phyloP scores from a whole-genome alignment of 129 eudicot genomes.

The Chrysanthemum lavandulifolium region DNA sequence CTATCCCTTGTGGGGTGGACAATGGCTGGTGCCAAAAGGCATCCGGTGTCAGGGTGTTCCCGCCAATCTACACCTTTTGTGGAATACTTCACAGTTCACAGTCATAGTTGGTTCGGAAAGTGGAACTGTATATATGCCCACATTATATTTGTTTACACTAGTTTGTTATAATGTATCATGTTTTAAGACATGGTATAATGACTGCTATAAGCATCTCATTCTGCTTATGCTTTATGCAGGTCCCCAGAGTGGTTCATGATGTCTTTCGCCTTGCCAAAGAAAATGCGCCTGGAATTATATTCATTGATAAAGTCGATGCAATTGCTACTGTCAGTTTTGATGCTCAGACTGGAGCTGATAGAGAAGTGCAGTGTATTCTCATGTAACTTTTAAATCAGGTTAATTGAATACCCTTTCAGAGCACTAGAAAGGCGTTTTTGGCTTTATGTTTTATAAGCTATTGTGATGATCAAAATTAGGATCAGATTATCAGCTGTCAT shows the following conservation, averaged over 20 bases:
- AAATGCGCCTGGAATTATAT: constrained; percentile 87
- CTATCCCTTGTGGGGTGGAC: no score
- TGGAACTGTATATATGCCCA: neutral
- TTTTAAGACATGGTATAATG: neutral
- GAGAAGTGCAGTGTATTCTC: constrained; percentile 88
- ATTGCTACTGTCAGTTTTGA: constrained; percentile 88
- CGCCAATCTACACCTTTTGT: no score
- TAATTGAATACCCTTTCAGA: neutral
- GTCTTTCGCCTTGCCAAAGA: constrained; percentile 88
- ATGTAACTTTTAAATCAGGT: constrained; percentile 93
- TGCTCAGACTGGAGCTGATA: constrained; percentile 91
- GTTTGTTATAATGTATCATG: neutral
- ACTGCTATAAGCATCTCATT: neutral
- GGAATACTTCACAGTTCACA: no score
- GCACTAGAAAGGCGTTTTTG: no score
- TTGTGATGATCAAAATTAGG: no score
- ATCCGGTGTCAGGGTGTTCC: no score
- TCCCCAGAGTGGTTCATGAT: constrained; percentile 95
- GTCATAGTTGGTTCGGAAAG: no score
- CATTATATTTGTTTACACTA: neutral
- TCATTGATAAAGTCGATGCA: constrained; percentile 87
- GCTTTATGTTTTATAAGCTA: no score
- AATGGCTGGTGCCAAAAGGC: no score
- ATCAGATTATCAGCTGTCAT: constrained; percentile 8
- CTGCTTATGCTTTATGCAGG: constrained; percentile 35